Evolutionary conservation across 306 rosid species (phyloP).

Genomic region (Senna tora): DNA sequence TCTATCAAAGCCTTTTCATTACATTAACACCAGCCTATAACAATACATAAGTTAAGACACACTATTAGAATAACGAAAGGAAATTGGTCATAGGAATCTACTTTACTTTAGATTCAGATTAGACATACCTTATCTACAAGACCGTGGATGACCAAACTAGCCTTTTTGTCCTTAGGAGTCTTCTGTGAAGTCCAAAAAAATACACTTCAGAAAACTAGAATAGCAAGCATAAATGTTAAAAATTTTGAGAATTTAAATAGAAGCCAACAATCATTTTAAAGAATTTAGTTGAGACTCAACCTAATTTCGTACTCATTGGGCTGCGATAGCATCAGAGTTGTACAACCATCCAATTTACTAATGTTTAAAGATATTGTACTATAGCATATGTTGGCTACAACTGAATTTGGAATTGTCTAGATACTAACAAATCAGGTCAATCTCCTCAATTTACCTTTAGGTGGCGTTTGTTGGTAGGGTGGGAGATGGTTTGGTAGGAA

Average conservation of each 20-base stretch:
- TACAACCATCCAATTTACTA: conserved; percentile 26
- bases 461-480: no score
- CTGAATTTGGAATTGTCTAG: conserved; percentile 21
- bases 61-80: neutral
- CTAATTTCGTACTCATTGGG: conserved; percentile 20
- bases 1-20: neutral
- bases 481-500: no score
- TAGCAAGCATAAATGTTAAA: conserved; percentile 24
- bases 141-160: conserved; percentile 87
- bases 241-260: conserved; percentile 9
- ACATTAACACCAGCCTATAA: neutral
- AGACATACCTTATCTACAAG: conserved; percentile 81
- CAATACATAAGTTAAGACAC: neutral
- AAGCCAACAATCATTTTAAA: conserved; percentile 28
- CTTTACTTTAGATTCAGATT: conserved; percentile 29
- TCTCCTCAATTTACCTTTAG: neutral
- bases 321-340: conserved; percentile 13
- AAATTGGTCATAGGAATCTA: conserved; percentile 1
- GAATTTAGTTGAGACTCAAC: neutral
- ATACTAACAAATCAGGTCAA: conserved; percentile 22
- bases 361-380: conserved; percentile 9
- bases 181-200: conserved; percentile 61
- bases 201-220: conserved; percentile 39
- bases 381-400: conserved; percentile 8
- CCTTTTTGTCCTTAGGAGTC: conserved; percentile 98